Evolutionary conservation across 2,329 filamentous ascomycete species (phyloP).

Genomic region (Fusarium albidum): DNA sequence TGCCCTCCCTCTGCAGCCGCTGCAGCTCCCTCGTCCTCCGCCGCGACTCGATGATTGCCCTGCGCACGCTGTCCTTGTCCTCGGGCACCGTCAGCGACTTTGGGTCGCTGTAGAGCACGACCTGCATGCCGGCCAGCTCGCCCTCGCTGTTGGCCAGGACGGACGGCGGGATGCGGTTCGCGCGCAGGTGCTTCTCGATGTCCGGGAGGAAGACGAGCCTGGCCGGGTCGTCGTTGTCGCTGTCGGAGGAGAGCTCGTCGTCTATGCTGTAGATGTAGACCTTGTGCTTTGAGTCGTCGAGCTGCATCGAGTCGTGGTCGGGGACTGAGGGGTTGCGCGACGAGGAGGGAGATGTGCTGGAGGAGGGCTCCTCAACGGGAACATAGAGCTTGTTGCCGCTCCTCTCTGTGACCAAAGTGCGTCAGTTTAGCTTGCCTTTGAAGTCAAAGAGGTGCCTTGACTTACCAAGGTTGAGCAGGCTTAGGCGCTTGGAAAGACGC

Average conservation of each 20-base stretch:
- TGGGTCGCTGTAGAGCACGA: conserved; percentile 87
- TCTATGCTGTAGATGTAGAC: conserved; percentile 93
- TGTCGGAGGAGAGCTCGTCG: conserved; percentile 75
- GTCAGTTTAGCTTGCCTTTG: too few species aligned
- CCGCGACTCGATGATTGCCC: conserved; percentile 83
- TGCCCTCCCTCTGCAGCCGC: conserved; percentile 48
- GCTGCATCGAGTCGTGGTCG: conserved; percentile 76
- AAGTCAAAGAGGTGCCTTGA: conserved; percentile 6
- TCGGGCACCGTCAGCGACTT: conserved; percentile 77
- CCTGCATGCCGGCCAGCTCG: conserved; percentile 69
- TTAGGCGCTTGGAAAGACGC: conserved; percentile 84
- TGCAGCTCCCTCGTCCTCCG: conserved; percentile 70
- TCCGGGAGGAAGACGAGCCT: conserved; percentile 83
- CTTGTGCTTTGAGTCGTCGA: conserved; percentile 87
- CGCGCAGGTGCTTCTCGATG: conserved; percentile 80
- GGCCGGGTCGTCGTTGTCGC: conserved; percentile 55
- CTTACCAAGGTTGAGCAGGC: conserved; percentile 82
- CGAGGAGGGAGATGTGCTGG: conserved; percentile 22
- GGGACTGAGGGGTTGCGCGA: conserved; percentile 29
- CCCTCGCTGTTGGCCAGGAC: conserved; percentile 67
- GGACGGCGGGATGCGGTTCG: conserved; percentile 73
- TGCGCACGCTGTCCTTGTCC: conserved; percentile 79
- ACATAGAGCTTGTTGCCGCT: conserved; percentile 72
- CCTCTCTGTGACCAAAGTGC: conserved; percentile 58
- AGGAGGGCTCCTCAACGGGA: conserved; percentile 61